Base-by-base conservation (phyloP, 1,284 basidiomycete genomes). In the Ganoderma meredithae region DNA sequence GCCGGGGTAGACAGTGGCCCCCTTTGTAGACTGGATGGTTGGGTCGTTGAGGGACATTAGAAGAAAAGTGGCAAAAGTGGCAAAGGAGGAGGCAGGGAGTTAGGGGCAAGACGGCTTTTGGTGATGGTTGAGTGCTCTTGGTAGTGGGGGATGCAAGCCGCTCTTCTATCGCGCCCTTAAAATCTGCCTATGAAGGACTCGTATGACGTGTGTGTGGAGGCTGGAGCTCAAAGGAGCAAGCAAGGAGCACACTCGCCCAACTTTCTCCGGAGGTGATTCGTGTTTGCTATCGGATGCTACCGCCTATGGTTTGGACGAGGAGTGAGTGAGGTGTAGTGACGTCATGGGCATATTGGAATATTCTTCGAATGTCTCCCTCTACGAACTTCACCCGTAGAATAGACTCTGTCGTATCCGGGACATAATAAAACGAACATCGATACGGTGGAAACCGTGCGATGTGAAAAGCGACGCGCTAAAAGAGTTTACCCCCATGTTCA, bases 1-100 rank as follows among this genome's bases (percentile, higher is more conserved):
- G 64, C 83, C 83, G 19, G 83, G 82, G 70, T 85, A 78, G 25
- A 81, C 76, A 63, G 82, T 81, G 60, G 79, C 76, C 62, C 80
- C 81, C 63, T 77, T 78, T 40, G 76, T 77, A 27, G 75, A 75
- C 63, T 72, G 72, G 70, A 77, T 72, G 61, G 80, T 74, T 56
- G 71, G 78, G 71, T 79, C 79, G 75, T 81, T 80, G 66, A 80
- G 70, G 71, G 78, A 70, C 79, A 79, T 77, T 55, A 62, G 69
- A 31, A 2, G 27, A 53, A 47, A 22, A 7, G 12, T 58, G 4
- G 27, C 8, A 19, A 17, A 27, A 52, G 36, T n/a, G 43, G 63
- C 27, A 62, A 64, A 10, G 53, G 33, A 17, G 31, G 17, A 33
- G 40, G 63, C n/a, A 36, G 60, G 40, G 40, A 19, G 13, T n/a